A percentile compares a stretch with the other conserved stretches of the same genome.
Evolutionary conservation across 2,329 filamentous ascomycete species (phyloP).

Genomic region (Cyphellophora europaea): DNA sequence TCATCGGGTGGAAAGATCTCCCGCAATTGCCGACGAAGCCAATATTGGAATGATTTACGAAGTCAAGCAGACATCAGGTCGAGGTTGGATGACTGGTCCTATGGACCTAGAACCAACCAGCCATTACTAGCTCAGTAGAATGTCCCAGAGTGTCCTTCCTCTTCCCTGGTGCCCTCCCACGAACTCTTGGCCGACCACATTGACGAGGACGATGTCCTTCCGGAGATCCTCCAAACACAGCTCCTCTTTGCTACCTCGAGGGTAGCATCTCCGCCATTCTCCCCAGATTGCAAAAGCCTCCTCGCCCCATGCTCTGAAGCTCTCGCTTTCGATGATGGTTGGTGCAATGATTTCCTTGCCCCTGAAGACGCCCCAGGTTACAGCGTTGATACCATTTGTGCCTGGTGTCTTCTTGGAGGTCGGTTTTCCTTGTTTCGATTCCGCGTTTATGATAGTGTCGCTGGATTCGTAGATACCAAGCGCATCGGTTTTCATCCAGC

Average conservation of each 20-base stretch:
- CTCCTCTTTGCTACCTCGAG: constrained; percentile 60
- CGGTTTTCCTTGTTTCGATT: constrained; percentile 26
- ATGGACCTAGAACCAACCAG: too few species aligned
- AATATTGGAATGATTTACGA: too few species aligned
- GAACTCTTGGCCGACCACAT: constrained; percentile 44
- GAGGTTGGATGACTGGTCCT: too few species aligned
- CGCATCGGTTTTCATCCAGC: constrained; percentile 79
- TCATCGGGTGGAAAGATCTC: too few species aligned
- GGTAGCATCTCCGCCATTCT: constrained; percentile 87
- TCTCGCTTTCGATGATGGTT: constrained; percentile 92
- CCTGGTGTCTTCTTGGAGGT: constrained; percentile 21
- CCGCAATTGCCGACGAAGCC: too few species aligned
- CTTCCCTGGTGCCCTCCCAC: constrained; percentile 28
- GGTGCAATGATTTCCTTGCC: constrained; percentile 94
- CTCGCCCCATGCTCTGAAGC: constrained; percentile 87
- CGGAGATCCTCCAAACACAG: constrained; percentile 59
- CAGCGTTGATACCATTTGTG: constrained; percentile 67
- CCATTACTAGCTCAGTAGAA: too few species aligned
- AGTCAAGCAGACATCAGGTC: too few species aligned
- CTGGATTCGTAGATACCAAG: constrained; percentile 64
- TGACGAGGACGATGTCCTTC: constrained; percentile 77
- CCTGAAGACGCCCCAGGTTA: constrained; percentile 93
- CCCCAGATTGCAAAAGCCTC: constrained; percentile 94
- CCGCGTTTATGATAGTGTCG: constrained; percentile 2
- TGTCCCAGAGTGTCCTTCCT: constrained; percentile 17